A percentile compares a stretch with the other conserved stretches of the same genome.
Conservation (phyloP, 176 grass and related monocot species). For the Ananas comosus region DNA sequence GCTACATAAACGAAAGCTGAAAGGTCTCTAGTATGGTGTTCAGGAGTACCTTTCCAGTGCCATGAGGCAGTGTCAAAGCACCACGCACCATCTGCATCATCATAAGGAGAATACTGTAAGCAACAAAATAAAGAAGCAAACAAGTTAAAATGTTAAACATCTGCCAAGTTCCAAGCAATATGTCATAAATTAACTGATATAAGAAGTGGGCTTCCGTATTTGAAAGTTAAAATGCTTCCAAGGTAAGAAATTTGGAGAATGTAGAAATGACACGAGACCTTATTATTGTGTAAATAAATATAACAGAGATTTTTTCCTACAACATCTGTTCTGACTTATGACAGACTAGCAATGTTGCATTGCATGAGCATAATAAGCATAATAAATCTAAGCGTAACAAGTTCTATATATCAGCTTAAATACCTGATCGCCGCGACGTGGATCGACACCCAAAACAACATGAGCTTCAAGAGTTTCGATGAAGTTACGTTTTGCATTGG, state of each 20-base stretch:
- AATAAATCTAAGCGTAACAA: neutral
- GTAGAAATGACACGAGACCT: no score
- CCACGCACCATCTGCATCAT: conserved; percentile 88
- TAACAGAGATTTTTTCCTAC: no score
- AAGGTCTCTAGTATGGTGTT: neutral
- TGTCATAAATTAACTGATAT: no score
- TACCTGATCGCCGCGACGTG: conserved; percentile 89
- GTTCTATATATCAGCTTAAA: neutral
- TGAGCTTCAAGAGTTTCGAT: conserved; percentile 90
- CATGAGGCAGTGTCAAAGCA: conserved; percentile 82
- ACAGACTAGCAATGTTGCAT: neutral
- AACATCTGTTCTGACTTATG: no score
- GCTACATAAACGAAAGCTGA: neutral
- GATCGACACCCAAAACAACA: conserved; percentile 93
- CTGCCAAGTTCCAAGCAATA: no score
- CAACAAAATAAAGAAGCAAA: neutral
- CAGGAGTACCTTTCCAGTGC: conserved; percentile 73
- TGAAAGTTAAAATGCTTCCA: no score
- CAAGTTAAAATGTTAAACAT: neutral
- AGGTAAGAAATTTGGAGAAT: no score
- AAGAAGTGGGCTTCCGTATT: no score
- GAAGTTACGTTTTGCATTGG: conserved; percentile 63
- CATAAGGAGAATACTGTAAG: conserved; percentile 2
- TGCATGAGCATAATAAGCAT: neutral
- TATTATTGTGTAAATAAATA: no score